These are phyloP conservation scores for Aspergillus glaucus DNA, from an alignment of 2,329 filamentous ascomycete species.

Conservation along the genomic window DNA sequence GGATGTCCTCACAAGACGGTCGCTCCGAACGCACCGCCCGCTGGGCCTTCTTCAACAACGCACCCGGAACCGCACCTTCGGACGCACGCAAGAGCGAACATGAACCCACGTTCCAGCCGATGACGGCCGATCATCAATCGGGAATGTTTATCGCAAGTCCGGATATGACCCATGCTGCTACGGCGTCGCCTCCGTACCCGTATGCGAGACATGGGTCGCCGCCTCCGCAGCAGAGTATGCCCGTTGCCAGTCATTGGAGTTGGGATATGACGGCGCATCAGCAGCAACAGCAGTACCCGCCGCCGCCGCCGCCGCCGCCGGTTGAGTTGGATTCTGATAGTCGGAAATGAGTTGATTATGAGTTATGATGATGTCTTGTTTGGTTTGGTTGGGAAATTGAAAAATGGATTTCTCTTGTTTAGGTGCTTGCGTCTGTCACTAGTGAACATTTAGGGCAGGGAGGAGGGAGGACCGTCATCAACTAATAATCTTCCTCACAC, in stretches of 20 bases:
- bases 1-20: conserved; percentile 29
- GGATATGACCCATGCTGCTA: neutral
- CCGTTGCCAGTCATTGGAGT: neutral
- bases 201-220: neutral
- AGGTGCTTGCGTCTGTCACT: too few species aligned
- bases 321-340: neutral
- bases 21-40: conserved; percentile 25
- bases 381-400: too few species aligned
- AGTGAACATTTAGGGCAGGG: too few species aligned
- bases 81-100: conserved; percentile 8
- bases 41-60: conserved; percentile 24
- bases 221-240: neutral
- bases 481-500: too few species aligned
- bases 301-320: neutral
- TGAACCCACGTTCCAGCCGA: conserved; percentile 3
- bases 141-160: too few species aligned
- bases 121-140: neutral
- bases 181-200: neutral
- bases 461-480: too few species aligned
- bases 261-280: neutral
- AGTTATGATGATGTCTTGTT: too few species aligned
- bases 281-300: neutral
- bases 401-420: too few species aligned
- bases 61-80: neutral
- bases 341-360: neutral